Percentiles rank a stretch among this genome's conserved stretches.
Conservation (phyloP, 176 grass and related monocot species). For the Oryza glumipatula region DNA sequence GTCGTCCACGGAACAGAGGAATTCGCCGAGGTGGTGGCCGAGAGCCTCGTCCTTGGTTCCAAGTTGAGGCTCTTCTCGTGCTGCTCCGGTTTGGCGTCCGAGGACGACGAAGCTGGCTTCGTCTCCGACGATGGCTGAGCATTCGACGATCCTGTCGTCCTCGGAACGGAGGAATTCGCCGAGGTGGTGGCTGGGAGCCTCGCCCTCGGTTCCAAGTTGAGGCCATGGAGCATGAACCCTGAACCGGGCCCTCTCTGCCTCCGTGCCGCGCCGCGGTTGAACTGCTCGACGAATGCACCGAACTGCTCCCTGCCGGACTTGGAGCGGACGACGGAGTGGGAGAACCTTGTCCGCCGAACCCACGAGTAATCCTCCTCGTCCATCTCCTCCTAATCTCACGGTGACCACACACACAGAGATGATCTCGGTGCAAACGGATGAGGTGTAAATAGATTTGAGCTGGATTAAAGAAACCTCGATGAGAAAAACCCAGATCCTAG, state of each 20-base stretch:
- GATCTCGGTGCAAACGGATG: neutral
- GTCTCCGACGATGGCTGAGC: neutral
- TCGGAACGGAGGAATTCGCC: neutral
- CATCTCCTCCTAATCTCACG: conserved; percentile 40
- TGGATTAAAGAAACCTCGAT: conserved; percentile 52
- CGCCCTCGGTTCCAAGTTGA: conserved; percentile 48
- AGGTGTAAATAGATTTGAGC: neutral
- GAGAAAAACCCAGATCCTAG: conserved; percentile 64
- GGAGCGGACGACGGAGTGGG: conserved; percentile 66
- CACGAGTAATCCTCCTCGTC: conserved; percentile 78
- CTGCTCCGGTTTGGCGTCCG: neutral
- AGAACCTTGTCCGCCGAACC: conserved; percentile 79
- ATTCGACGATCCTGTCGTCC: conserved; percentile 6
- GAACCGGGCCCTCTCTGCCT: conserved; percentile 36
- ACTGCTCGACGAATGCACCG: conserved; percentile 53
- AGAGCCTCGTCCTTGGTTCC: conserved; percentile 35
- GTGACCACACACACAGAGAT: neutral
- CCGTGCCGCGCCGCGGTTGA: conserved; percentile 50
- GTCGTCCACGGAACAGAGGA: neutral
- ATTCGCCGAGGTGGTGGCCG: neutral
- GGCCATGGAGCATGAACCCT: conserved; percentile 45
- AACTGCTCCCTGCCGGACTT: conserved; percentile 52
- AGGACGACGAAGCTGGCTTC: neutral
- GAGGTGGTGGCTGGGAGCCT: neutral
- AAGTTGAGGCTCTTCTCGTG: conserved; percentile 27